These are phyloP conservation scores for Hygrophoropsis aurantiaca DNA, from an alignment of 768 basidiomycete species.

Conservation along the genomic window DNA sequence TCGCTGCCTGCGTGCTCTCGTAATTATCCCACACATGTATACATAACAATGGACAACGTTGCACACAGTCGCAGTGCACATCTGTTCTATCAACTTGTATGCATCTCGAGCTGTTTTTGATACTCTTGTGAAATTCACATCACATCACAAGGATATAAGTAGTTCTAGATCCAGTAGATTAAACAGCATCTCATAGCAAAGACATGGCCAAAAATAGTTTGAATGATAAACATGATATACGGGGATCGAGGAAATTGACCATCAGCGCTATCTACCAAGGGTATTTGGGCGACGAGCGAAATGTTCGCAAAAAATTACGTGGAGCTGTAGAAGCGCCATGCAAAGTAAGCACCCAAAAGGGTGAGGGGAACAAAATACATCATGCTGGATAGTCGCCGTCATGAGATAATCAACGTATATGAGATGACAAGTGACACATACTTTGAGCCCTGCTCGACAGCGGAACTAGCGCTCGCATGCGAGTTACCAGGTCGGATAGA, in stretches of 20 bases:
- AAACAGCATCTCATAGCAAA: conserved; percentile 4
- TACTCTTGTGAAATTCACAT: conserved; percentile 1
- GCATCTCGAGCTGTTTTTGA: not conserved
- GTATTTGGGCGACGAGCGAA: too few relatives aligned
- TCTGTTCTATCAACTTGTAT: not conserved
- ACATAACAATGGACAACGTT: too few relatives aligned
- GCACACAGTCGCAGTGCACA: too few relatives aligned
- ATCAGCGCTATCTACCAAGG: too few relatives aligned
- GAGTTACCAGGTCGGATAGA: conserved; percentile 48
- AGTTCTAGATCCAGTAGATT: conserved; percentile 17
- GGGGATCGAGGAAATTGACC: not conserved
- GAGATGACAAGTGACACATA: conserved; percentile 32
- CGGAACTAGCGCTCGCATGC: conserved; percentile 36
- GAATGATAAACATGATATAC: conserved; percentile 8
- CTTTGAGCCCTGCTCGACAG: conserved; percentile 71
- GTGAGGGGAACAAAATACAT: conserved; percentile 85
- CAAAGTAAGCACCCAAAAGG: conserved; percentile 83
- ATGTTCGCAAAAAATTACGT: conserved; percentile 30
- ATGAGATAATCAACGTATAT: conserved; percentile 3
- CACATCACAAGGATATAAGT: not conserved
- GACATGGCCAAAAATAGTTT: conserved; percentile 12
- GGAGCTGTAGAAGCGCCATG: conserved; percentile 73
- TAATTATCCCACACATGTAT: too few relatives aligned
- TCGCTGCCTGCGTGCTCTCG: too few relatives aligned
- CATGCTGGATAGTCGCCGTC: conserved; percentile 45